Conservation (phyloP, 163 green algal species). For the Volvox carteri region DNA sequence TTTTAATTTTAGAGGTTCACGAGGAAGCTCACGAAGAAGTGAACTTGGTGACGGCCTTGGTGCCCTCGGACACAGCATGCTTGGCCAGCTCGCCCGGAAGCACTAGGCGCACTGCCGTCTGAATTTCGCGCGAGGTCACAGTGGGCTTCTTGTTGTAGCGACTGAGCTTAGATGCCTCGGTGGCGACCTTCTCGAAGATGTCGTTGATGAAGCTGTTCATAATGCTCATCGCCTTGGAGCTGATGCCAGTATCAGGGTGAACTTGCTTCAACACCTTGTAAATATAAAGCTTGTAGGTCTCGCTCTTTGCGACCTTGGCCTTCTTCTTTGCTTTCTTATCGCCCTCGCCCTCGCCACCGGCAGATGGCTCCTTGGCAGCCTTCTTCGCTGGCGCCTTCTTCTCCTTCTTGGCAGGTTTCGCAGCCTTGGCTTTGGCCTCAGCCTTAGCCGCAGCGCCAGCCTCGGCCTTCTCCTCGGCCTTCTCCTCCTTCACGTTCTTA, state of each 20-base stretch:
- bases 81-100: constrained; percentile 94
- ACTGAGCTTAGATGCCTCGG: constrained; percentile 78
- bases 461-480: constrained; percentile 4
- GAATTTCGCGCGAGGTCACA: constrained; percentile 89
- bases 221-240: constrained; percentile 82
- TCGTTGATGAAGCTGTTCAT: constrained; percentile 92
- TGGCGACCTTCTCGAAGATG: constrained; percentile 94
- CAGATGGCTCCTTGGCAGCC: constrained; percentile 31
- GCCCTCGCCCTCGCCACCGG: neutral
- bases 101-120: constrained; percentile 84
- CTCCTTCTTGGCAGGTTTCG: neutral
- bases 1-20: neutral
- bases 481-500: constrained; percentile 39
- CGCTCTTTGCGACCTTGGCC: constrained; percentile 50
- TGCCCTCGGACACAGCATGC: constrained; percentile 95
- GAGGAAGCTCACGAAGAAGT: constrained; percentile 70
- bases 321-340: constrained; percentile 44
- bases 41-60: constrained; percentile 98
- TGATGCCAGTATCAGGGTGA: constrained; percentile 89
- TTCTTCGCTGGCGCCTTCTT: constrained; percentile 51
- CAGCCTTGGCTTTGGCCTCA: constrained; percentile 15
- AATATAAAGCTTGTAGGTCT: constrained; percentile 86
- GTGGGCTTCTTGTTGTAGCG: constrained; percentile 97
- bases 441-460: constrained; percentile 6
- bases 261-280: constrained; percentile 73